Conservation (phyloP, 1,139 yeast species). For the Kodamaea alishanica region DNA sequence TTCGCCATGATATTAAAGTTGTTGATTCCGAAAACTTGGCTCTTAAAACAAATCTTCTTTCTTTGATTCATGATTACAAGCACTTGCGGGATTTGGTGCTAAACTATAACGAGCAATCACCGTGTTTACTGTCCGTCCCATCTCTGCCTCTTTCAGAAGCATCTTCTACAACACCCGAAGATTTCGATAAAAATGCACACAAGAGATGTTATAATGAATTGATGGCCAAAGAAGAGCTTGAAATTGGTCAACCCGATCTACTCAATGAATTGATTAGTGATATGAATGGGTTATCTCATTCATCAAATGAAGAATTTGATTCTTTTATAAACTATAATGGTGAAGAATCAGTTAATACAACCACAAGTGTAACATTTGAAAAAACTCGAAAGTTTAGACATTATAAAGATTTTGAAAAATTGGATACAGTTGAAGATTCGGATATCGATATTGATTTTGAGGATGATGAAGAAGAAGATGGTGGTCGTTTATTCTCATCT, state of each 20-base stretch:
- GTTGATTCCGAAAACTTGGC: conserved; percentile 36
- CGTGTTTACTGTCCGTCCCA: not conserved
- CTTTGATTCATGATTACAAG: conserved; percentile 43
- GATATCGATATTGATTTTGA: conserved; percentile 21
- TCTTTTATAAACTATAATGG: conserved; percentile 6
- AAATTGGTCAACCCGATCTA: conserved; percentile 15
- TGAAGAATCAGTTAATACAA: conserved; percentile 2
- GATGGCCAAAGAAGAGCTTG: conserved; percentile 8
- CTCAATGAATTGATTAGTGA: conserved; percentile 27
- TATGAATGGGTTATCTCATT: conserved; percentile 27
- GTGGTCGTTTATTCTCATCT: conserved; percentile 13
- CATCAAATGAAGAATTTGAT: conserved; percentile 4
- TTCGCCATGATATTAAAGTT: conserved; percentile 22
- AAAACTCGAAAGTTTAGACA: conserved; percentile 11
- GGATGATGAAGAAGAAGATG: conserved; percentile 28
- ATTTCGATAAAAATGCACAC: conserved; percentile 11
- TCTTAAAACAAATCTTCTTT: conserved; percentile 35
- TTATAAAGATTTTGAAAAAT: conserved; percentile 17
- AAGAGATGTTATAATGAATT: conserved; percentile 31
- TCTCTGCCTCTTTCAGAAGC: not conserved
- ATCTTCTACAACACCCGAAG: conserved; percentile 3
- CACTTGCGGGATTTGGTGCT: conserved; percentile 34
- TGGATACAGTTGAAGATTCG: conserved; percentile 17
- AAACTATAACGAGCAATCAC: conserved; percentile 10
- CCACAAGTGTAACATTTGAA: conserved; percentile 2